Evolutionary conservation across 805 yeast genomes (phyloP), one percentile per base, ranked within the genome.

Genomic region (Lipomyces spencermartinsiae): DNA sequence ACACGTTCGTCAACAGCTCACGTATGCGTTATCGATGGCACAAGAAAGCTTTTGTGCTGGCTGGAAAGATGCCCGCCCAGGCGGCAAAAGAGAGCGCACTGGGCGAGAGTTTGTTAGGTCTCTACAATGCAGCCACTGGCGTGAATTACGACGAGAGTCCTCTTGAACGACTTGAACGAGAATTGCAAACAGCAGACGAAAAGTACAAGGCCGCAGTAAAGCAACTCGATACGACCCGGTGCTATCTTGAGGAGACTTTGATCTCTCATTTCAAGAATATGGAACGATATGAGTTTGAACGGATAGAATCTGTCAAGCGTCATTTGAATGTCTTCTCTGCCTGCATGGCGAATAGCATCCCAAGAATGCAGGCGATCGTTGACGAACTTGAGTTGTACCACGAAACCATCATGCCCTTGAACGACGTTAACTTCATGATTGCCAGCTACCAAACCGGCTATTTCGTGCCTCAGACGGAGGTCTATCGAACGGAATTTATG

Each of bases 21-120:
- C 89, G 87, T 64, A 86, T 89, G 76, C 83, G 81, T 74, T 92
- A 91, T 75, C 97, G 91, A 78, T 92, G 97, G 97, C 88, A 87
- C 69, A 87, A 87, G 2, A 78, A 83, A 67, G 90, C 91, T 0
- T 90, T 85, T 75, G 86, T 84, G 69, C 80, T 85, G 58, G 69
- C 71, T 19, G 70, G 64, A 19, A 34, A 62, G n/a, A 70, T 70
- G 57, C 72, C 69, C 43, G 29, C 37, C 10, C 66, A 66, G 29
- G 53, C 54, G 5, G 37, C 66, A 2, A 69, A 59, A 31, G 73
- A 68, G 37, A 69, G 62, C n/a, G 58, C 64, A 39, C 77, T 74
- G 2, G 78, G 81, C 33, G 79, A 77, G 64, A 74, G 76, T 64
- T 56, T 74, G 4, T 74, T 75, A 10, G 78, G 71, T 37, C 70